Base-by-base conservation (phyloP, 2,329 filamentous ascomycete species). In the Periconia sp. region DNA sequence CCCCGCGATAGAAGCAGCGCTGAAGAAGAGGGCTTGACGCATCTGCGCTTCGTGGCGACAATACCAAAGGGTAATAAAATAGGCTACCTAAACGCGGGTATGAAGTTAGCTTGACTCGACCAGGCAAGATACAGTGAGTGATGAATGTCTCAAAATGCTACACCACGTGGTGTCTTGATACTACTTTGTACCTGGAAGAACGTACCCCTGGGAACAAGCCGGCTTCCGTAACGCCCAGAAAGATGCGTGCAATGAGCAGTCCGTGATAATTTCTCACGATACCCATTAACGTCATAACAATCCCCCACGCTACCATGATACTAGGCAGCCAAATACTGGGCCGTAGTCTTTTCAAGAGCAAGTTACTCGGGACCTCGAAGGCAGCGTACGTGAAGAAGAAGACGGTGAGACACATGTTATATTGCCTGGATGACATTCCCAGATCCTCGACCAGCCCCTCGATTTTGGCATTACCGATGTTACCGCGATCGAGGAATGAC, bases 1-100 rank as follows among this genome's bases (percentile, higher is more conserved):
- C 27, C 82, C 82, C 1, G 84, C 82, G 6, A 85, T 71, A 6
- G 81, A 79, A 2, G 81, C 81, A 13, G 82, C 82, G 35, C 78
- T 82, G 65, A 82, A 86, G 66, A 86, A 87, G 13, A 86, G 72
- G 1, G 82, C 81, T 52, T 85, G 79, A 7, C 83, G 74, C 33
- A 80, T 82, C 44, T 84, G 82, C 49, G 80, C 75, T 61, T 86
- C 83, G 41, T 84, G 79, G n/a, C 81, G 75, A 50, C 81, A 82
- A 57, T 87, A 87, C 82, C 84, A 87, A 75, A 84, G 84, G 1
- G 82, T 85, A 14, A 86, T 77, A 54, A 85, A 81, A 63, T 82
- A 85, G 15, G 82, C 62, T 6, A 69, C 66, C n/a, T n/a, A n/a
- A n/a, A n/a, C n/a, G n/a, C n/a, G n/a, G n/a, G n/a, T n/a, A n/a